These are phyloP conservation scores for Saccharum spontaneum DNA, from an alignment of 176 grass and related monocot genomes.

Conservation along the genomic window DNA sequence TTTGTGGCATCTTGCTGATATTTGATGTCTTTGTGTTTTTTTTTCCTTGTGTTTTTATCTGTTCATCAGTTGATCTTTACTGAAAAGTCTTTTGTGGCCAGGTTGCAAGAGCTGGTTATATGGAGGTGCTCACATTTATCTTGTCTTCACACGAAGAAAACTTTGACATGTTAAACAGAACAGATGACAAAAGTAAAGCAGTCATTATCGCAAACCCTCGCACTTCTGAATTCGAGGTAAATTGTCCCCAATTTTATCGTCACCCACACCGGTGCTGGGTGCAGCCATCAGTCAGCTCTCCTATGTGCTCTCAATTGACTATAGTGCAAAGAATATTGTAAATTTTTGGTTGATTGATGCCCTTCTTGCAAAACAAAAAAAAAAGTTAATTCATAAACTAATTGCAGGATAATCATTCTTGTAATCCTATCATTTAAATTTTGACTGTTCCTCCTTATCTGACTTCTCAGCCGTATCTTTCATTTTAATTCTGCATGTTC, in stretches of 20 bases:
- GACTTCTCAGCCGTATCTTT: no score
- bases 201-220: slow-evolving; percentile 87
- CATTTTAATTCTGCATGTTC: no score
- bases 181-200: slow-evolving; percentile 79
- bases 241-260: not conserved
- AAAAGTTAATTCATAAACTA: slow-evolving; percentile 1
- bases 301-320: not conserved
- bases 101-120: slow-evolving; percentile 94
- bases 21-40: not conserved
- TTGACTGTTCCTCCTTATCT: not conserved
- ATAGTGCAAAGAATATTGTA: not conserved
- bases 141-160: slow-evolving; percentile 90
- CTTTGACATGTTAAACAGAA: slow-evolving; percentile 81
- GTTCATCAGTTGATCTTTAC: slow-evolving; percentile 24
- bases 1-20: not conserved
- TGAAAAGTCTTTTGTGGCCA: slow-evolving; percentile 32
- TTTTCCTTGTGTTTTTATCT: not conserved
- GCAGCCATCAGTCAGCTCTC: not conserved
- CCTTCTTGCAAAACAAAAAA: not conserved
- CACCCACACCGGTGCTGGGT: not conserved
- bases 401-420: slow-evolving; percentile 2
- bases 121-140: slow-evolving; percentile 95
- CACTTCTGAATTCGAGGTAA: slow-evolving; percentile 92
- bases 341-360: not conserved
- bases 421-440: not conserved